Evolutionary conservation across 345 rosid species (phyloP).

Genomic region (Hevea brasiliensis): DNA sequence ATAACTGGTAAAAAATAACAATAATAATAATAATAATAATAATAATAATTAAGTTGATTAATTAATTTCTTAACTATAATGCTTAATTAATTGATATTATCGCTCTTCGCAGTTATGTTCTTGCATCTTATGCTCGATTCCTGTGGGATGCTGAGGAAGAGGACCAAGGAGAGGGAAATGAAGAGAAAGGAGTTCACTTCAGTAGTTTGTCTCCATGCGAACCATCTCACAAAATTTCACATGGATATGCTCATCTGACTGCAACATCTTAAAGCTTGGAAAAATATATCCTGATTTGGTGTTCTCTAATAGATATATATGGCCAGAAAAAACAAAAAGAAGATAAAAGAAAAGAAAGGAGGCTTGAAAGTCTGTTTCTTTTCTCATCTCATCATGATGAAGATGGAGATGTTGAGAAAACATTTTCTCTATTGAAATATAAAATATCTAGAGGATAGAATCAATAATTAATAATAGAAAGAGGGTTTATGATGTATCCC

Average conservation of each 20-base stretch:
- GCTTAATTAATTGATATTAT: no score
- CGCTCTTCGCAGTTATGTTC: constrained; percentile 40
- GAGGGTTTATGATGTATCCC: background rate
- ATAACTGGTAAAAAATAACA: constrained; percentile 51
- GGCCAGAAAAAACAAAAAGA: no score
- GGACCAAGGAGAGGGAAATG: constrained; percentile 22
- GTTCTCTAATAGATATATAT: no score
- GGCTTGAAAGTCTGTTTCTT: no score
- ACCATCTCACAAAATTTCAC: constrained; percentile 2
- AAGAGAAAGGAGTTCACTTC: background rate
- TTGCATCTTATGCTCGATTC: constrained; percentile 50
- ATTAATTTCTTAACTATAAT: background rate
- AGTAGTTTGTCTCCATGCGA: background rate
- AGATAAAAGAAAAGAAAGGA: no score
- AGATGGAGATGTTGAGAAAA: no score
- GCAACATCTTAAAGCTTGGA: constrained; percentile 18
- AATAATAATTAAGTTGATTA: no score
- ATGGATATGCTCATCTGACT: background rate
- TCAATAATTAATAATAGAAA: background rate
- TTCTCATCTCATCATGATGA: no score
- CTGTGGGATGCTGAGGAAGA: constrained; percentile 46
- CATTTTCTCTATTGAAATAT: background rate
- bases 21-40: no score
- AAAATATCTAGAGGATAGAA: constrained; percentile 2
- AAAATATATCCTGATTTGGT: no score